Base-by-base conservation (phyloP, 176 grass and related monocot genomes). In the Eleusine indica region DNA sequence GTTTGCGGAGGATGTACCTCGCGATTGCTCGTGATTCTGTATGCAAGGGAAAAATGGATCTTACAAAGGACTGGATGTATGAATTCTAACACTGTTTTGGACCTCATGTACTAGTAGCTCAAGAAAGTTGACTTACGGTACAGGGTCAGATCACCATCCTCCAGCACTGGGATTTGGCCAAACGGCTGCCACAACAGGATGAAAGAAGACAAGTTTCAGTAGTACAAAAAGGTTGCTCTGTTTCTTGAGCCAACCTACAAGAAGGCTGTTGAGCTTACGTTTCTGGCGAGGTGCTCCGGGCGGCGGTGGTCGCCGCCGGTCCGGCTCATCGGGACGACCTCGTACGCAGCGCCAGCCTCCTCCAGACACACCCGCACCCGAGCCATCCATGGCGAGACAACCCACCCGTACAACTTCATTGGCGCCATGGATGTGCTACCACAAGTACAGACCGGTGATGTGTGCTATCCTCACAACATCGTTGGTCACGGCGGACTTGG, bases 241-340 rank as follows among this genome's bases (percentile, higher is more conserved):
- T n/a, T n/a, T 58, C 19, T 35, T 35, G 32, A 35, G 32, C 32
- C 32, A 35, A 35, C 32, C 32, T 35, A 35, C 32, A 35, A 35
- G 32, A 35, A 35, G 32, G 32, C 2, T 29, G 43, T 8, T 1
- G 13, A 13, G 6, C 68, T 18, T 87, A 93, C 91, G 52, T 90
- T 93, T 65, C 91, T 86, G 67, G 77, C 81, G 70, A 93, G 88
- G 85, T 85, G 72, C 46, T 83, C 85, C 0, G 91, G 85, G 9
- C 71, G 75, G 66, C 80, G 83, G 77, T 87, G 85, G 40, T 93
- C 91, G 67, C 81, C 85, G 41, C 76, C 43, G 66, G 7, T 7
- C 53, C 86, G 29, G 81, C 77, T 79, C 62, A 90, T 85, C 0
- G 88, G 67, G 11, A 90, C 77, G n/a, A 93, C 3, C 77, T 93